phyloP scores from a whole-genome alignment of 2,329 filamentous ascomycete species.

The Samsoniella hepiali region DNA sequence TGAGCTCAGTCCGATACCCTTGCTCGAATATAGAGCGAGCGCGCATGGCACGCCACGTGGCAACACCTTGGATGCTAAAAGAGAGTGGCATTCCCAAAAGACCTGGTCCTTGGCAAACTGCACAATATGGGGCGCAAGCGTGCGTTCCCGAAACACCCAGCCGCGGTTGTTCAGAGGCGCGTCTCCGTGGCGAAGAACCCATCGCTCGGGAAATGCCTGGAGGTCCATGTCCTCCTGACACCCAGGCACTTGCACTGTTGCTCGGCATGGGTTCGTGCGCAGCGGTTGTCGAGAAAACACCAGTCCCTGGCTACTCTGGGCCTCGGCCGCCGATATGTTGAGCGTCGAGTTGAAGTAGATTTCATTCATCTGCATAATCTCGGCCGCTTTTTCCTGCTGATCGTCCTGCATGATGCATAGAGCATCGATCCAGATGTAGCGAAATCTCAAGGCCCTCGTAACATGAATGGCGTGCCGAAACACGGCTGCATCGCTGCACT shows the following conservation, averaged over 20 bases:
- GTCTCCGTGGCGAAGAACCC: background rate
- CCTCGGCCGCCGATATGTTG: background rate
- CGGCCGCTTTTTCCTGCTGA: background rate
- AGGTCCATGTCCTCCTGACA: background rate
- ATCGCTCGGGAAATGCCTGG: background rate
- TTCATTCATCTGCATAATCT: background rate
- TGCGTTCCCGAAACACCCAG: background rate
- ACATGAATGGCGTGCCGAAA: background rate
- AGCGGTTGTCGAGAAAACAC: background rate
- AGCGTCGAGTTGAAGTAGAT: background rate
- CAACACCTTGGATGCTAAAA: background rate
- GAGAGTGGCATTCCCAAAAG: background rate
- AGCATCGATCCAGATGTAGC: background rate
- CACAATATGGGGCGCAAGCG: background rate
- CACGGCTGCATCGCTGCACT: background rate
- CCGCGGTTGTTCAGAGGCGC: background rate
- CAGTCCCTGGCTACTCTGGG: background rate
- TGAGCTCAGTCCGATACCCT: background rate
- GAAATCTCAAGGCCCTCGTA: background rate
- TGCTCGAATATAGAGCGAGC: background rate
- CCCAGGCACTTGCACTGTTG: background rate
- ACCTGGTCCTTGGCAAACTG: background rate
- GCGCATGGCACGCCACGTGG: background rate
- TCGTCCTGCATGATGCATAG: background rate
- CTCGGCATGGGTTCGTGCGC: background rate